These are phyloP conservation scores for Meredithiella fracta DNA, from an alignment of 2,329 filamentous ascomycete species.

Conservation along the genomic window DNA sequence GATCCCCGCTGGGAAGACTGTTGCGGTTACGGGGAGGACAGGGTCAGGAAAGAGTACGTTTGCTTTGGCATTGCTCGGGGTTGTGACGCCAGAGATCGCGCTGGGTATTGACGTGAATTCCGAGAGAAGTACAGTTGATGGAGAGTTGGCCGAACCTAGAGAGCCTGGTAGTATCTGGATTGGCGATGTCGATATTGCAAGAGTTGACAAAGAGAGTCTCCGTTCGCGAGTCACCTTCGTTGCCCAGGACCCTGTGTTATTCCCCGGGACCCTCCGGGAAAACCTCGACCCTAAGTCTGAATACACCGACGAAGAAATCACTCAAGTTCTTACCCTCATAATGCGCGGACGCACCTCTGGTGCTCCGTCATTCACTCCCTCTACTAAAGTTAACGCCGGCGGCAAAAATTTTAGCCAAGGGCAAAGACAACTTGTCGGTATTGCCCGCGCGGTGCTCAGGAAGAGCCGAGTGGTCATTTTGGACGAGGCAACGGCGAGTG, in stretches of 20 bases:
- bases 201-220: constrained; percentile 37
- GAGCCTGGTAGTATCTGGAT: constrained; percentile 34
- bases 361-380: constrained; percentile 24
- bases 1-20: constrained; percentile 49
- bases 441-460: constrained; percentile 42
- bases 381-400: constrained; percentile 38
- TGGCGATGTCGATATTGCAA: constrained; percentile 35
- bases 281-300: constrained; percentile 54
- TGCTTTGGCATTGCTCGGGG: constrained; percentile 41
- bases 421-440: constrained; percentile 44
- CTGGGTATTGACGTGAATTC: neutral
- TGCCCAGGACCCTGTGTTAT: constrained; percentile 46
- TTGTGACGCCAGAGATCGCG: constrained; percentile 28
- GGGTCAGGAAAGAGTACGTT: constrained; percentile 76
- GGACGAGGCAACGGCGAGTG: constrained; percentile 49
- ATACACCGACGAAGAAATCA: constrained; percentile 34
- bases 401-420: constrained; percentile 47
- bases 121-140: constrained; percentile 1
- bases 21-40: constrained; percentile 62
- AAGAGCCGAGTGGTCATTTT: constrained; percentile 43
- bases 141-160: neutral
- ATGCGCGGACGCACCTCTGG: constrained; percentile 16
- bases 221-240: constrained; percentile 45
- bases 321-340: constrained; percentile 39
- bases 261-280: constrained; percentile 40